A percentile compares a stretch with the other conserved stretches of the same genome.
These are phyloP conservation scores for Corymbia citriodora DNA, from an alignment of 441 rosid species.

Conservation along the genomic window DNA sequence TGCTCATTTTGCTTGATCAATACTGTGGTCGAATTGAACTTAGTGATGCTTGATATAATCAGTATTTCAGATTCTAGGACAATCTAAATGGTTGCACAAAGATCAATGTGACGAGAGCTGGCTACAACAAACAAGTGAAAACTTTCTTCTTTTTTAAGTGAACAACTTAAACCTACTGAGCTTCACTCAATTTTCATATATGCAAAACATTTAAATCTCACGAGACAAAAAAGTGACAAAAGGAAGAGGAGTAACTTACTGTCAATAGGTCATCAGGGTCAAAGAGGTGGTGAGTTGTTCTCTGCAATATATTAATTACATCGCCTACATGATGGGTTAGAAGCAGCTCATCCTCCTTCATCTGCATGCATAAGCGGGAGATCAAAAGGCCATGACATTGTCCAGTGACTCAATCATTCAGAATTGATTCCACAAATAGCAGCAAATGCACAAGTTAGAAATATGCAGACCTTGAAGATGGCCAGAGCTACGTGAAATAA, in stretches of 20 bases:
- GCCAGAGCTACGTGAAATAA: slow-evolving; percentile 97
- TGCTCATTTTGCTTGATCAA: not conserved
- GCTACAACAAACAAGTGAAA: not conserved
- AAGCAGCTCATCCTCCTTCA: slow-evolving; percentile 90
- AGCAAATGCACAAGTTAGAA: not conserved
- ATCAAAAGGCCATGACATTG: not conserved
- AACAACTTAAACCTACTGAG: not conserved
- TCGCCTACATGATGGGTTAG: slow-evolving; percentile 93
- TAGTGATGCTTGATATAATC: not conserved
- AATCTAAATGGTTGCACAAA: not conserved
- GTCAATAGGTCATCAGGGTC: slow-evolving; percentile 90
- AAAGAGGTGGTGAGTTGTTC: slow-evolving; percentile 84
- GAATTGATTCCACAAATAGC: not conserved
- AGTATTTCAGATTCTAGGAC: not conserved
- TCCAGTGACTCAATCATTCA: not conserved
- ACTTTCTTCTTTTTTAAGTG: not conserved
- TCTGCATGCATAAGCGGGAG: slow-evolving; percentile 35
- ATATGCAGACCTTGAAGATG: slow-evolving; percentile 68
- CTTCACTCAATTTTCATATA: not conserved
- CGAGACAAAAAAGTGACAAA: not conserved
- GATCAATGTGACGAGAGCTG: not conserved
- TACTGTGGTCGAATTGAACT: not conserved
- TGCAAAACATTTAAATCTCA: not conserved
- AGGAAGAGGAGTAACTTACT: slow-evolving; percentile 28
- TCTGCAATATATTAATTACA: slow-evolving; percentile 76